These are phyloP conservation scores for Raffaelea ambrosiae DNA, from an alignment of 2,329 filamentous ascomycete species.

Conservation along the genomic window DNA sequence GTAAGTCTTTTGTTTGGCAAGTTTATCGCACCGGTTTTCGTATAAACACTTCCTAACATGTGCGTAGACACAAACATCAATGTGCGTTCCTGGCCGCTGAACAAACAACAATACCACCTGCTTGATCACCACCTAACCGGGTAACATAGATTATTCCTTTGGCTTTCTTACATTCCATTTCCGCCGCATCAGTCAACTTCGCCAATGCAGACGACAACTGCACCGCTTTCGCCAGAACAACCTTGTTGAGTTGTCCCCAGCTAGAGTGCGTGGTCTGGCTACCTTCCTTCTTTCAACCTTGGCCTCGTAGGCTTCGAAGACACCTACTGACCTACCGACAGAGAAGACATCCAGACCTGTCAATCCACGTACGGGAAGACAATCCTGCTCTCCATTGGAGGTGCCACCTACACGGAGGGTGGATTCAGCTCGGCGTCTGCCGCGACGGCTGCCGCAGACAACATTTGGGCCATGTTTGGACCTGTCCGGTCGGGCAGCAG, in stretches of 20 bases:
- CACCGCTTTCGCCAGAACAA: slow-evolving; percentile 47
- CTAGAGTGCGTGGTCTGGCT: slow-evolving; percentile 45
- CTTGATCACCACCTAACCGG: not conserved
- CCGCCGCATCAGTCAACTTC: slow-evolving; percentile 51
- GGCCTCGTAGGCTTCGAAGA: no score
- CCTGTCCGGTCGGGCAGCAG: slow-evolving; percentile 34
- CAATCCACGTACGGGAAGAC: slow-evolving; percentile 57
- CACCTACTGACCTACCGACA: slow-evolving; percentile 11
- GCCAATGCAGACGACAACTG: slow-evolving; percentile 56
- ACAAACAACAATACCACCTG: slow-evolving; percentile 1
- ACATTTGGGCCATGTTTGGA: slow-evolving; percentile 65
- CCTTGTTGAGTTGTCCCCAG: slow-evolving; percentile 52
- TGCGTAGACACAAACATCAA: slow-evolving; percentile 28
- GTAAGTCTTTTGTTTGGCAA: slow-evolving; percentile 28
- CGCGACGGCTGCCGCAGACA: slow-evolving; percentile 48
- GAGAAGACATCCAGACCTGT: slow-evolving; percentile 47
- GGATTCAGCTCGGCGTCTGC: slow-evolving; percentile 48
- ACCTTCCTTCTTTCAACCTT: not conserved
- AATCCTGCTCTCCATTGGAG: slow-evolving; percentile 63
- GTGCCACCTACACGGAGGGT: slow-evolving; percentile 60
- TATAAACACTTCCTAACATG: not conserved
- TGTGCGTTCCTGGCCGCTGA: slow-evolving; percentile 21
- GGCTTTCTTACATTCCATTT: slow-evolving; percentile 53
- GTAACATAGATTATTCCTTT: slow-evolving; percentile 48
- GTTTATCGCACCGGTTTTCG: not conserved